Percentiles rank a stretch among this genome's conserved stretches.
Evolutionary conservation across 2,329 filamentous ascomycete genomes (phyloP).

Genomic region (Tolypocladium guangdongense): DNA sequence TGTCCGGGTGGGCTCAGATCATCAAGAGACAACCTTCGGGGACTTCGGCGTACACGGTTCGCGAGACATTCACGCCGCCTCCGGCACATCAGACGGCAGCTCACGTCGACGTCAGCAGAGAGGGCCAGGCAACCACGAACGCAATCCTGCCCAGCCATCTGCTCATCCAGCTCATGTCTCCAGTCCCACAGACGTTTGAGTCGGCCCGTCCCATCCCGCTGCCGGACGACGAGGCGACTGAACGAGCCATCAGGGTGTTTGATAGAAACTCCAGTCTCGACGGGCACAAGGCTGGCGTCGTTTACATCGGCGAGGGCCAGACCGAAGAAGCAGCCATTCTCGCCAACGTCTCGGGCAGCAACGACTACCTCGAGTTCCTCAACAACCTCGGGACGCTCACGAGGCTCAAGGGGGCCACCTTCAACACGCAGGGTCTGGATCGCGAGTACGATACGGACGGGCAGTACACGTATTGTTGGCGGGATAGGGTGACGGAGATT

Average conservation of each 20-base stretch:
- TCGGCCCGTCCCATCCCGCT: constrained; percentile 63
- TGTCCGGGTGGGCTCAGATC: constrained; percentile 57
- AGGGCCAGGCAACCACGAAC: constrained; percentile 42
- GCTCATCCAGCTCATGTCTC: constrained; percentile 57
- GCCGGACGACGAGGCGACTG: constrained; percentile 56
- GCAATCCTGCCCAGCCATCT: constrained; percentile 64
- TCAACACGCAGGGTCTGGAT: constrained; percentile 90
- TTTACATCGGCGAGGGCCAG: constrained; percentile 86
- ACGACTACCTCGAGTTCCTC: constrained; percentile 80
- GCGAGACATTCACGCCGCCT: constrained; percentile 47
- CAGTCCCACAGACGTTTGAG: constrained; percentile 46
- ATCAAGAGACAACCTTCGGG: constrained; percentile 63
- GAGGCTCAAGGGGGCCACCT: constrained; percentile 67
- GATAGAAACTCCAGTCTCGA: constrained; percentile 86
- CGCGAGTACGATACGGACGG: constrained; percentile 69
- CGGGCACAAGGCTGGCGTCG: constrained; percentile 87
- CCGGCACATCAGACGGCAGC: constrained; percentile 44
- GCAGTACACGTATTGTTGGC: constrained; percentile 84
- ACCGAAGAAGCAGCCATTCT: constrained; percentile 75
- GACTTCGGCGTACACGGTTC: constrained; percentile 47
- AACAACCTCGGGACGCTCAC: constrained; percentile 73
- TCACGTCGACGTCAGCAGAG: constrained; percentile 35
- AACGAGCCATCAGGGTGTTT: constrained; percentile 68
- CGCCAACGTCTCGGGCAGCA: constrained; percentile 73
- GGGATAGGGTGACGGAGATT: constrained; percentile 87